Evolutionary conservation across 352 stramenopile genomes (phyloP).

Genomic region (Blastocystis sp.): DNA sequence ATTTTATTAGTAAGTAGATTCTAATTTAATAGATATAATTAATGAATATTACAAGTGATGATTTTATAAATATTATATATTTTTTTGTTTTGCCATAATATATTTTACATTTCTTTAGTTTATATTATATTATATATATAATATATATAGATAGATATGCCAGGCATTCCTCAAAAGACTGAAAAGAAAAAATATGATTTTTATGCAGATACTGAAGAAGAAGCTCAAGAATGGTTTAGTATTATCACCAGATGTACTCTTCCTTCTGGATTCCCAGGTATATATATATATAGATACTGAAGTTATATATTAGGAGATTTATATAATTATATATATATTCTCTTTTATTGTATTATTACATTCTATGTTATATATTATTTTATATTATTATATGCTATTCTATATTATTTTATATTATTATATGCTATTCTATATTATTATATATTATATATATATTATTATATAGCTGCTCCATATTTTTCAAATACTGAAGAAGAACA

Average conservation of each 20-base stretch:
- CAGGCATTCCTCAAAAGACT: constrained; percentile 23
- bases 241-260: constrained; percentile 28
- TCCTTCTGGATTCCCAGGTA: too few relatives aligned
- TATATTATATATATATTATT: too few relatives aligned
- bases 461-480: constrained; percentile 25
- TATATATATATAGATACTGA: too few relatives aligned
- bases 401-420: background rate
- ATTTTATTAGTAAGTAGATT: constrained; percentile 21
- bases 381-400: constrained; percentile 13
- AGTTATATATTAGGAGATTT: too few relatives aligned
- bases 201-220: constrained; percentile 33
- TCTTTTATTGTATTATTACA: too few relatives aligned
- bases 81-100: too few relatives aligned
- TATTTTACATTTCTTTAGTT: background rate
- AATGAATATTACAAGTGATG: too few relatives aligned
- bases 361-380: too few relatives aligned
- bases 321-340: too few relatives aligned
- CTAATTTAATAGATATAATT: background rate
- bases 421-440: background rate
- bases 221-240: constrained; percentile 33
- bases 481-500: constrained; percentile 17
- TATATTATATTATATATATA: constrained; percentile 20
- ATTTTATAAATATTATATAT: too few relatives aligned
- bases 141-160: constrained; percentile 2
- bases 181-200: constrained; percentile 36